These are phyloP conservation scores for Podospora anserina DNA, from an alignment of 495 filamentous ascomycete species.

Conservation along the genomic window DNA sequence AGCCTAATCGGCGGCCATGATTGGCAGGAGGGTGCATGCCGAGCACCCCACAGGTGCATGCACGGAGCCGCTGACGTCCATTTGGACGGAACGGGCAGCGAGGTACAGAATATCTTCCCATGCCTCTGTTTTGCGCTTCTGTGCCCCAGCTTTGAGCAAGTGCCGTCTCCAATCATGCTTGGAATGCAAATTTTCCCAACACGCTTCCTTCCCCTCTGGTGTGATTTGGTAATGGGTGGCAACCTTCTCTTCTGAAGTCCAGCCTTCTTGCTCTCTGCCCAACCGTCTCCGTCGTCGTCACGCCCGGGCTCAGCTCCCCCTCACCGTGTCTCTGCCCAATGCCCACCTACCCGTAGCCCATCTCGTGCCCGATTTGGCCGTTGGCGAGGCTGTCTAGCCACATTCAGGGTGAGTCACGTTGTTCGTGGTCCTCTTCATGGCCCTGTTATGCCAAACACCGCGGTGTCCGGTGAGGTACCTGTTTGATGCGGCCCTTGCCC, in stretches of 20 bases:
- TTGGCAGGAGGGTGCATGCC: constrained; percentile 20
- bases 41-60: constrained; percentile 4
- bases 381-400: constrained; percentile 28
- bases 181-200: constrained; percentile 1
- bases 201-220: constrained; percentile 16
- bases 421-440: constrained; percentile 5
- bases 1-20: constrained; percentile 1
- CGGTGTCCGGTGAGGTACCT: background rate
- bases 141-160: background rate
- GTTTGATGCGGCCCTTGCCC: constrained; percentile 1
- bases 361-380: constrained; percentile 22
- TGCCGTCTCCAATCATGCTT: constrained; percentile 1
- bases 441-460: background rate
- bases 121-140: constrained; percentile 3
- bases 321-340: constrained; percentile 29
- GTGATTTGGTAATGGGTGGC: constrained; percentile 39
- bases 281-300: constrained; percentile 20
- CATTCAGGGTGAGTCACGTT: constrained; percentile 31
- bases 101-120: background rate
- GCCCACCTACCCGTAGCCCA: constrained; percentile 25
- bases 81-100: constrained; percentile 21
- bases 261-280: constrained; percentile 23
- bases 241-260: constrained; percentile 3
- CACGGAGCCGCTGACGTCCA: constrained; percentile 30
- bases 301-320: constrained; percentile 13